These are phyloP conservation scores for Phytomonas serpens DNA, from an alignment of 208 protist genomes.

Conservation along the genomic window DNA sequence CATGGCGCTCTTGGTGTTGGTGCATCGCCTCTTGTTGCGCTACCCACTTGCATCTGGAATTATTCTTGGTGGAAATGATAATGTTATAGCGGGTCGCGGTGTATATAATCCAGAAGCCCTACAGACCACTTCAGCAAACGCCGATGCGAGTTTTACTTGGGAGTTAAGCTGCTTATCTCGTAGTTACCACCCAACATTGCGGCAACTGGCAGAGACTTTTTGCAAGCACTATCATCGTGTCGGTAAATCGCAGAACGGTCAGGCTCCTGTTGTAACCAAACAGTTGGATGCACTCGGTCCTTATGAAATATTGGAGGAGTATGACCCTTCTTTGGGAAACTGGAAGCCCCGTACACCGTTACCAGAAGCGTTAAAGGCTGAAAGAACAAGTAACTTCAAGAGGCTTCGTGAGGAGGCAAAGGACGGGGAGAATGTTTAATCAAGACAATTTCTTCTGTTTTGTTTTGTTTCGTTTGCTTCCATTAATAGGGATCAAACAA, in stretches of 20 bases:
- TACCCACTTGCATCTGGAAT: conserved; percentile 75
- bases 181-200: conserved; percentile 85
- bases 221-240: conserved; percentile 80
- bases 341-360: conserved; percentile 56
- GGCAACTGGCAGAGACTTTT: conserved; percentile 68
- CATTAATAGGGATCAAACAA: conserved; percentile 3
- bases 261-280: conserved; percentile 79
- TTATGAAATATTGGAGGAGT: conserved; percentile 87
- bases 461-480: conserved; percentile 7
- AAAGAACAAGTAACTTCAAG: conserved; percentile 5
- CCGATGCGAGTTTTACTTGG: conserved; percentile 88
- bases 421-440: neutral
- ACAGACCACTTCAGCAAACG: conserved; percentile 75
- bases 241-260: conserved; percentile 73
- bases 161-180: conserved; percentile 58
- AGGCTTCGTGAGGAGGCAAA: neutral
- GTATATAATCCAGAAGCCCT: conserved; percentile 78
- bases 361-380: conserved; percentile 26
- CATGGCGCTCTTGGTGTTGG: conserved; percentile 72
- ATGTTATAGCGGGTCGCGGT: conserved; percentile 77
- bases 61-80: conserved; percentile 85
- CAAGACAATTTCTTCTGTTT: conserved; percentile 5
- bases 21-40: conserved; percentile 71
- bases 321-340: conserved; percentile 79
- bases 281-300: conserved; percentile 80